phyloP scores from a whole-genome alignment of 1,139 yeast genomes.

The Diutina sp. region DNA sequence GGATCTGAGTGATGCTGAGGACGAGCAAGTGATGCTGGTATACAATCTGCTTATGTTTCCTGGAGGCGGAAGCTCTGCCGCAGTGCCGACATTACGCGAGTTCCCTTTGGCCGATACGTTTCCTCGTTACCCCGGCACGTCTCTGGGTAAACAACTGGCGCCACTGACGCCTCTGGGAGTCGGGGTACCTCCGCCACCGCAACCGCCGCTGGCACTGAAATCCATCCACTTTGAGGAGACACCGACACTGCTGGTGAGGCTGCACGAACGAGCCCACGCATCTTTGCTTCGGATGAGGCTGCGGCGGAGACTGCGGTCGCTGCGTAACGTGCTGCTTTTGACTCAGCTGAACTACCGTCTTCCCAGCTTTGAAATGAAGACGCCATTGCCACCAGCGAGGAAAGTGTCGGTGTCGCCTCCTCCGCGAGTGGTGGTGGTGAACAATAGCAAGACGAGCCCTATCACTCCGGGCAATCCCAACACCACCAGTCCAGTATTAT shows the following conservation, averaged over 20 bases:
- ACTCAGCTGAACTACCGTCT: conserved; percentile 13
- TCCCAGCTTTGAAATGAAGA: conserved; percentile 12
- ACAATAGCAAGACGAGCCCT: background rate
- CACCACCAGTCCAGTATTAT: too few relatives aligned
- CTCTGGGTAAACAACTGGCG: background rate
- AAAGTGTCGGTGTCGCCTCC: background rate
- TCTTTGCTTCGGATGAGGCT: conserved; percentile 51
- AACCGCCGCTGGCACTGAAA: background rate
- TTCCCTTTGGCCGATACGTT: conserved; percentile 8
- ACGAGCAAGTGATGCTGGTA: conserved; percentile 40
- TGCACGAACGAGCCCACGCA: conserved; percentile 55
- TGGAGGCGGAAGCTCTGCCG: background rate
- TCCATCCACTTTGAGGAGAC: conserved; percentile 5
- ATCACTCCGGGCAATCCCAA: background rate
- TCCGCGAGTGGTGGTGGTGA: background rate
- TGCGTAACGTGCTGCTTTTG: conserved; percentile 17
- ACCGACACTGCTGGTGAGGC: conserved; percentile 16
- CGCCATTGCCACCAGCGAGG: conserved; percentile 7
- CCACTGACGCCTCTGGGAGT: background rate
- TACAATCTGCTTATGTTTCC: conserved; percentile 9
- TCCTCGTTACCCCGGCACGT: background rate
- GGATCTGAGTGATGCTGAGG: conserved; percentile 26
- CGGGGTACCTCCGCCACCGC: background rate
- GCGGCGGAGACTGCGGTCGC: conserved; percentile 41
- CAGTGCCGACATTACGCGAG: conserved; percentile 27